phyloP scores from a whole-genome alignment of 129 eudicot species.

The Daucus carota region DH1_v3.0 NC_030389.2:22295501-22296000 shows the following conservation, averaged over 20 bases:
- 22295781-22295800: slow-evolving; percentile 68
- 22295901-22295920: slow-evolving; percentile 71
- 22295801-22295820: slow-evolving; percentile 66
- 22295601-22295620: slow-evolving; percentile 85
- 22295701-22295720: slow-evolving; percentile 75
- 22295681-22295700: slow-evolving; percentile 64
- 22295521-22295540: not conserved
- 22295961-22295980: slow-evolving; percentile 5
- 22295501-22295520: no score
- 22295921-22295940: slow-evolving; percentile 88
- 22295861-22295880: slow-evolving; percentile 79
- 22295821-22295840: slow-evolving; percentile 82
- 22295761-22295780: slow-evolving; percentile 89
- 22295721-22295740: slow-evolving; percentile 50
- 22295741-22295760: slow-evolving; percentile 60
- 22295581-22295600: slow-evolving; percentile 83
- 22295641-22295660: slow-evolving; percentile 60
- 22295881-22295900: slow-evolving; percentile 46
- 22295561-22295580: slow-evolving; percentile 1
- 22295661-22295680: slow-evolving; percentile 91
- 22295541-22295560: not conserved
- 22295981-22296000: not conserved
- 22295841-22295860: slow-evolving; percentile 84
- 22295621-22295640: slow-evolving; percentile 87
- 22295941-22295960: slow-evolving; percentile 43